phyloP scores from a whole-genome alignment of 441 rosid species.

The Gossypium schwendimanii region DNA sequence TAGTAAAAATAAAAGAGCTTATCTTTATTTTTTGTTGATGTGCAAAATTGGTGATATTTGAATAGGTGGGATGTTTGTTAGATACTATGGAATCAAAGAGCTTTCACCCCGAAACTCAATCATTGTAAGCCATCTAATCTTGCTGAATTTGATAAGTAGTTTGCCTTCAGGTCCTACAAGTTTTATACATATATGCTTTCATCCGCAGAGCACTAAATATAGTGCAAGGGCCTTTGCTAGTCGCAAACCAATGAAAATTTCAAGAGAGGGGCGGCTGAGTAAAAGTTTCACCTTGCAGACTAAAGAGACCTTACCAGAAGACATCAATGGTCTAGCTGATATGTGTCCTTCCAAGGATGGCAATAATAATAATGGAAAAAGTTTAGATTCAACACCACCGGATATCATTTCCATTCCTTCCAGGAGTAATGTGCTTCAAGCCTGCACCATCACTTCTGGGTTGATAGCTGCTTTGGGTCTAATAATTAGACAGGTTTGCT shows the following conservation, averaged over 20 bases:
- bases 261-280: constrained; percentile 21
- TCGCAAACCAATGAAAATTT: constrained; percentile 45
- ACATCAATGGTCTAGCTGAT: constrained; percentile 22
- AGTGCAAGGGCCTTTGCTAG: constrained; percentile 30
- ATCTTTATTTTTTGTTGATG: neutral
- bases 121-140: constrained; percentile 25
- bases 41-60: constrained; percentile 12
- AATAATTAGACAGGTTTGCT: constrained; percentile 55
- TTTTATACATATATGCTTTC: neutral
- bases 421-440: constrained; percentile 66
- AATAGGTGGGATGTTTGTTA: constrained; percentile 18
- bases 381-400: constrained; percentile 9
- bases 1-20: neutral
- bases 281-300: constrained; percentile 19
- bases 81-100: constrained; percentile 16
- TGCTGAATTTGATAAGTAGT: neutral
- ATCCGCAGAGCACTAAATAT: constrained; percentile 29
- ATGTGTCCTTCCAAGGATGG: constrained; percentile 22
- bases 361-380: constrained; percentile 15
- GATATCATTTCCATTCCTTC: constrained; percentile 32
- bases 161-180: neutral
- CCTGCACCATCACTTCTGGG: constrained; percentile 67
- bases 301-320: constrained; percentile 19
- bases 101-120: constrained; percentile 17
- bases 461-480: constrained; percentile 58